phyloP scores from a whole-genome alignment of 805 yeast genomes.

The Saturnispora sanitii region DNA sequence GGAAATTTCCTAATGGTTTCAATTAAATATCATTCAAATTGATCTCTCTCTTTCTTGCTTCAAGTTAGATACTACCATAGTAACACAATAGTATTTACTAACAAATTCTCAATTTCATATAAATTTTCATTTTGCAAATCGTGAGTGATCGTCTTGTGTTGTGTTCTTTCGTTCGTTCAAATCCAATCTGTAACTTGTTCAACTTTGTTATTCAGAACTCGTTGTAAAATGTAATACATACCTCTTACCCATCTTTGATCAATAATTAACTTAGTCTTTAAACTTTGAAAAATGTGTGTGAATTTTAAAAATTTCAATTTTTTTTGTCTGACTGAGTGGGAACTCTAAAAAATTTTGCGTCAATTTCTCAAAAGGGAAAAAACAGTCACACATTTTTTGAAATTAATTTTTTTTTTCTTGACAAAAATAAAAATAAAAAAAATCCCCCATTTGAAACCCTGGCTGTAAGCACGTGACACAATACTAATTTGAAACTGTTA shows the following conservation, averaged over 20 bases:
- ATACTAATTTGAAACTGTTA: no score
- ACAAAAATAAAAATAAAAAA: no score
- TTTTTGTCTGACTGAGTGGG: not conserved
- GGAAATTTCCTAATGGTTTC: no score
- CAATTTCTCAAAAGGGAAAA: not conserved
- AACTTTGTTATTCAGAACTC: not conserved
- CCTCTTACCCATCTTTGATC: conserved; percentile 42
- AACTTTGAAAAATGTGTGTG: not conserved
- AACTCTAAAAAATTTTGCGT: conserved; percentile 1
- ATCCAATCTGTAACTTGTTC: not conserved
- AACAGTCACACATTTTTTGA: conserved; percentile 2
- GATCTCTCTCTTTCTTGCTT: no score
- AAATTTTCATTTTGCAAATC: no score
- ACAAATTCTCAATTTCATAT: no score
- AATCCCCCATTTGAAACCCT: conserved; percentile 1
- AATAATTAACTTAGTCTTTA: conserved; percentile 9
- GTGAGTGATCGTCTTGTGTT: no score
- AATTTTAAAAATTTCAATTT: not conserved
- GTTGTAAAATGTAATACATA: conserved; percentile 21
- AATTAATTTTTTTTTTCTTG: no score
- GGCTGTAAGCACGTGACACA: not conserved
- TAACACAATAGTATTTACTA: no score
- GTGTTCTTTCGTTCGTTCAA: not conserved
- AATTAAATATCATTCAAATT: no score
- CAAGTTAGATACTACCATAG: no score